Conservation (phyloP, 805 yeast genomes). For the Yarrowia porcina region DNA sequence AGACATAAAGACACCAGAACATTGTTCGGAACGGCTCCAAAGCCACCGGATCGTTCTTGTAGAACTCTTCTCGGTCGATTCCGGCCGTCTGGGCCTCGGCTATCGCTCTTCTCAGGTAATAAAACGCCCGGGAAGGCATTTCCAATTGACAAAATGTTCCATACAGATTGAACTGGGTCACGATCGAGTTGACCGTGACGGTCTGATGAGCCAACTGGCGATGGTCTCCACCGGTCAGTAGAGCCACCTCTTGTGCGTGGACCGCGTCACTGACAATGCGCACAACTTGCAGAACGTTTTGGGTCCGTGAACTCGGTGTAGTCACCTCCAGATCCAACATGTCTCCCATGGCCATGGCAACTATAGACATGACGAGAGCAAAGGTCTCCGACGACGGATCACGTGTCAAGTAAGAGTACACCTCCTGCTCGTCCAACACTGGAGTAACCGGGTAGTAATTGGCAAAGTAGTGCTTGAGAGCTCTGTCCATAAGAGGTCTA, state of each 20-base stretch:
- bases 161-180: slow-evolving; percentile 2
- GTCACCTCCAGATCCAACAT: background rate
- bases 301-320: background rate
- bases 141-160: slow-evolving; percentile 14
- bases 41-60: background rate
- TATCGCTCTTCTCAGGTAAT: background rate
- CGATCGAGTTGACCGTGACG: background rate
- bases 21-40: slow-evolving; percentile 13
- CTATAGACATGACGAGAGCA: slow-evolving; percentile 11
- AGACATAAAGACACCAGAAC: slow-evolving; percentile 14
- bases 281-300: slow-evolving; percentile 8
- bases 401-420: background rate
- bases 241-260: background rate
- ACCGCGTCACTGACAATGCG: background rate
- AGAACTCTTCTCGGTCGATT: background rate
- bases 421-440: background rate
- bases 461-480: slow-evolving; percentile 10
- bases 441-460: slow-evolving; percentile 12
- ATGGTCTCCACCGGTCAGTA: background rate
- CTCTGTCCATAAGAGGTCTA: background rate
- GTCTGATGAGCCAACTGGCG: background rate
- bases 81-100: slow-evolving; percentile 1
- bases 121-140: slow-evolving; percentile 5
- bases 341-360: slow-evolving; percentile 17
- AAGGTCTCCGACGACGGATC: slow-evolving; percentile 4